Percentiles rank a stretch among this genome's conserved stretches.
phyloP scores from a whole-genome alignment of 768 basidiomycete genomes.

The Mycena indigotica region DNA sequence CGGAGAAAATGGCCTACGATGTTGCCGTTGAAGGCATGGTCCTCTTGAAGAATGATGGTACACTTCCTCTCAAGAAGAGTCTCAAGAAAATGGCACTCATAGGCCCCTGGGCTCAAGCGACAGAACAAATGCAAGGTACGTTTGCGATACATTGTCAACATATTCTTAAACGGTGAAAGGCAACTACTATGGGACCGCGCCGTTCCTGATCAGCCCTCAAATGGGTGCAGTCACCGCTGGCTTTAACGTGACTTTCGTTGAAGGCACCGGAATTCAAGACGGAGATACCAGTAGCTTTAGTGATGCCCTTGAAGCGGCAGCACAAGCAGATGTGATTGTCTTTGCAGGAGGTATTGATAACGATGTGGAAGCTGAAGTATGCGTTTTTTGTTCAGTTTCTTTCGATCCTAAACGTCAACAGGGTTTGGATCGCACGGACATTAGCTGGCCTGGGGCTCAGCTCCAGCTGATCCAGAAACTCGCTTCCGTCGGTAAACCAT shows the following conservation, averaged over 20 bases:
- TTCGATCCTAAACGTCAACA: not conserved
- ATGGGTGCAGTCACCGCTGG: constrained; percentile 50
- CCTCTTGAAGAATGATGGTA: constrained; percentile 65
- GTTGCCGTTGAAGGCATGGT: constrained; percentile 60
- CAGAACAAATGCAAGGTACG: constrained; percentile 57
- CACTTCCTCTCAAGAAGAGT: constrained; percentile 51
- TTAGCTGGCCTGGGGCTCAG: constrained; percentile 60
- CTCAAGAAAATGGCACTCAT: constrained; percentile 58
- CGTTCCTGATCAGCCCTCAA: constrained; percentile 55
- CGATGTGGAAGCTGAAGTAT: constrained; percentile 47
- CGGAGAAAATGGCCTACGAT: constrained; percentile 51
- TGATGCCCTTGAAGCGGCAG: constrained; percentile 51
- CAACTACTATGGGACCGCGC: constrained; percentile 56
- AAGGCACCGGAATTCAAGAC: constrained; percentile 44
- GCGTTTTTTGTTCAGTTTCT: not conserved
- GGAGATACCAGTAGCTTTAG: constrained; percentile 48
- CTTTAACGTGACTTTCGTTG: constrained; percentile 45
- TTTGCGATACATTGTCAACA: too few species aligned
- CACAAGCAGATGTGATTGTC: constrained; percentile 50
- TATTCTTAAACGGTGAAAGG: too few species aligned
- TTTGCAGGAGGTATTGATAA: constrained; percentile 60
- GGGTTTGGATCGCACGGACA: constrained; percentile 46
- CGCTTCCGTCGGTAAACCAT: constrained; percentile 49
- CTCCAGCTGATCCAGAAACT: constrained; percentile 51
- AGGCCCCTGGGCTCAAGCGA: constrained; percentile 62